A percentile compares a stretch with the other conserved stretches of the same genome.
Conservation (phyloP, 192 early-diverging fungal species). For the Backusella tuberculispora region DNA sequence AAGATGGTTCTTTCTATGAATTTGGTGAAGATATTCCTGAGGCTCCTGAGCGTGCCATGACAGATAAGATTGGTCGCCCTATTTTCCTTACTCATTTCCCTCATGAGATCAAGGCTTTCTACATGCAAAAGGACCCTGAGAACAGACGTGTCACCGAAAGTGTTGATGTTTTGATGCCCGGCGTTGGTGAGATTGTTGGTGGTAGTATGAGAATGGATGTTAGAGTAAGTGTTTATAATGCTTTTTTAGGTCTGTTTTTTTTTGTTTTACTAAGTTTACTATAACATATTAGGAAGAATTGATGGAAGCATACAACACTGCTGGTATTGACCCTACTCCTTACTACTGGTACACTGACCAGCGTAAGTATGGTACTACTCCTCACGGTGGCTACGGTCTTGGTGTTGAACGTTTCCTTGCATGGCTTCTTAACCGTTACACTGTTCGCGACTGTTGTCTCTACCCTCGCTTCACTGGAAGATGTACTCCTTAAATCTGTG, state of each 20-base stretch:
- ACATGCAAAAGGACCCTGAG: slow-evolving; percentile 93
- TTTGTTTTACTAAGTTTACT: background rate
- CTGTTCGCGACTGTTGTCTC: slow-evolving; percentile 87
- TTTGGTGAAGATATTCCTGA: slow-evolving; percentile 99
- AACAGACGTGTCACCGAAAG: slow-evolving; percentile 90
- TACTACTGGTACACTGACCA: slow-evolving; percentile 99
- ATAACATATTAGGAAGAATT: slow-evolving; percentile 33
- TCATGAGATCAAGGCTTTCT: slow-evolving; percentile 98
- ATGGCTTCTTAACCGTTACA: slow-evolving; percentile 91
- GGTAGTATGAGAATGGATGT: slow-evolving; percentile 97
- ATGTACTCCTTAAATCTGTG: slow-evolving; percentile 70
- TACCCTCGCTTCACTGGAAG: slow-evolving; percentile 93
- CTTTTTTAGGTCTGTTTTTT: background rate
- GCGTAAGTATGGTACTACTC: slow-evolving; percentile 96
- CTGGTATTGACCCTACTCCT: slow-evolving; percentile 83
- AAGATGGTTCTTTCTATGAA: slow-evolving; percentile 87
- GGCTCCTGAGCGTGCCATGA: slow-evolving; percentile 97
- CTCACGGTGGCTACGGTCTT: slow-evolving; percentile 97
- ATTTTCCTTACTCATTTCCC: slow-evolving; percentile 97
- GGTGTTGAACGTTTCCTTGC: slow-evolving; percentile 97
- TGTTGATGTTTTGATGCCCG: slow-evolving; percentile 98
- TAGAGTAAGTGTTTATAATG: slow-evolving; percentile 49
- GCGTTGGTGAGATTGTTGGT: slow-evolving; percentile 98
- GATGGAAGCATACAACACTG: slow-evolving; percentile 40
- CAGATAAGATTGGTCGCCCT: slow-evolving; percentile 94